phyloP scores from a whole-genome alignment of 257 asterid species.

The Orobanche coerulescens region DNA sequence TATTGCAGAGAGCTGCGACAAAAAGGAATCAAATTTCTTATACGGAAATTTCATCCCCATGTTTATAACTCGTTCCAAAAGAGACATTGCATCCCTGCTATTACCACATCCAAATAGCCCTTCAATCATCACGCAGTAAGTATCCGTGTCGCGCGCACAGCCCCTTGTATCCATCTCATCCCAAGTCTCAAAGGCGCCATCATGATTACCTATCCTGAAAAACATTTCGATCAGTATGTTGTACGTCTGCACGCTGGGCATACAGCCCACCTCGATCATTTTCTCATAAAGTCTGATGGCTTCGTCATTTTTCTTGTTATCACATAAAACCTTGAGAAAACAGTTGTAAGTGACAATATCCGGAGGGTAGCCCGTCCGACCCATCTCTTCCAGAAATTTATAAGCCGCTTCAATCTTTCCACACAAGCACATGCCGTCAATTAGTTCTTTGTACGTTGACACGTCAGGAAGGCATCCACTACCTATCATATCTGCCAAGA shows the following conservation, averaged over 20 bases:
- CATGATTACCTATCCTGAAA: constrained; percentile 45
- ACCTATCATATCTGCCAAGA: constrained; percentile 55
- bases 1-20: constrained; percentile 55
- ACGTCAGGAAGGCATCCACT: constrained; percentile 92
- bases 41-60: constrained; percentile 71
- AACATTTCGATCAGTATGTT: constrained; percentile 74
- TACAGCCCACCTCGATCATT: constrained; percentile 56
- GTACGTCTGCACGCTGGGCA: constrained; percentile 85
- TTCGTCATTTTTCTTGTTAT: constrained; percentile 52
- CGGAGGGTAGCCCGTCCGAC: constrained; percentile 72
- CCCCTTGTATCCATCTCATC: constrained; percentile 63
- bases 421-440: constrained; percentile 63
- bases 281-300: constrained; percentile 48
- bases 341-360: constrained; percentile 89
- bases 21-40: constrained; percentile 52
- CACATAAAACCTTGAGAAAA: constrained; percentile 78
- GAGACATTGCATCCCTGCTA: constrained; percentile 49
- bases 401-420: constrained; percentile 79
- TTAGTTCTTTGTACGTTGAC: constrained; percentile 73
- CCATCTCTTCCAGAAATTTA: constrained; percentile 76
- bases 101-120: constrained; percentile 63
- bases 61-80: constrained; percentile 57
- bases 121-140: constrained; percentile 78
- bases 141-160: constrained; percentile 59
- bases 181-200: constrained; percentile 85